Percentiles rank a stretch among this genome's conserved stretches.
phyloP scores from a whole-genome alignment of 163 green algal species.

The Scenedesmus sp. region DNA sequence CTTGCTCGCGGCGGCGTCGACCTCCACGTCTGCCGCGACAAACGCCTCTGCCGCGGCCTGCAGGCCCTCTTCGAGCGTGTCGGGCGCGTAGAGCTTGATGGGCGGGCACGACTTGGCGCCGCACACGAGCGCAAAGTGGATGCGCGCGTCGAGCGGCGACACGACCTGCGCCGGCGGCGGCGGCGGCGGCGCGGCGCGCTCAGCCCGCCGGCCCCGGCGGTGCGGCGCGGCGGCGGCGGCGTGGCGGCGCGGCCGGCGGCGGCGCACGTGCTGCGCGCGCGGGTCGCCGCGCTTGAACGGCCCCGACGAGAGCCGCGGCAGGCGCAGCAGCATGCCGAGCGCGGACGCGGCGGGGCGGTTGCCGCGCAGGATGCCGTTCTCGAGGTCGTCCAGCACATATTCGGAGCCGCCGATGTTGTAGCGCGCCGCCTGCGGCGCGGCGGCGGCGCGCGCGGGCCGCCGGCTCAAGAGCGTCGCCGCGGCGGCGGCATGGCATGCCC shows the following conservation, averaged over 20 bases:
- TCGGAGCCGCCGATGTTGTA: constrained; percentile 53
- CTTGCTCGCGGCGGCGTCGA: constrained; percentile 53
- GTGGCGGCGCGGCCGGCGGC: too few relatives aligned
- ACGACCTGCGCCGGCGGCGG: constrained; percentile 47
- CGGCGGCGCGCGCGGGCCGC: too few relatives aligned
- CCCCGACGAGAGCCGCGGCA: constrained; percentile 50
- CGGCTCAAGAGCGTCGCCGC: too few relatives aligned
- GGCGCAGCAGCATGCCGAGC: constrained; percentile 53
- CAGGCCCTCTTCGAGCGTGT: constrained; percentile 85
- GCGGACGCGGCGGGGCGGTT: constrained; percentile 55
- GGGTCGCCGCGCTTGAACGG: constrained; percentile 72
- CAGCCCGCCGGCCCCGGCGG: too few relatives aligned
- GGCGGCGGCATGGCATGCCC: too few relatives aligned
- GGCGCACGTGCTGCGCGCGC: constrained; percentile 53
- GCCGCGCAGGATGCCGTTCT: constrained; percentile 91
- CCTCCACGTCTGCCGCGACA: constrained; percentile 66
- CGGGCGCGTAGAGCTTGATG: constrained; percentile 87
- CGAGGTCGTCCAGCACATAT: constrained; percentile 86
- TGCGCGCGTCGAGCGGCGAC: constrained; percentile 79
- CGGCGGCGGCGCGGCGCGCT: too few relatives aligned
- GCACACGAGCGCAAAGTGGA: constrained; percentile 97
- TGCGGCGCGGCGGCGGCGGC: too few relatives aligned
- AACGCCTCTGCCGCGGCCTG: constrained; percentile 61
- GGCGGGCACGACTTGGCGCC: constrained; percentile 92
- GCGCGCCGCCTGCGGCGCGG: constrained; percentile 11